These are phyloP conservation scores for Aspergillus chevalieri DNA, from an alignment of 2,329 filamentous ascomycete genomes.

Conservation along the genomic window DNA sequence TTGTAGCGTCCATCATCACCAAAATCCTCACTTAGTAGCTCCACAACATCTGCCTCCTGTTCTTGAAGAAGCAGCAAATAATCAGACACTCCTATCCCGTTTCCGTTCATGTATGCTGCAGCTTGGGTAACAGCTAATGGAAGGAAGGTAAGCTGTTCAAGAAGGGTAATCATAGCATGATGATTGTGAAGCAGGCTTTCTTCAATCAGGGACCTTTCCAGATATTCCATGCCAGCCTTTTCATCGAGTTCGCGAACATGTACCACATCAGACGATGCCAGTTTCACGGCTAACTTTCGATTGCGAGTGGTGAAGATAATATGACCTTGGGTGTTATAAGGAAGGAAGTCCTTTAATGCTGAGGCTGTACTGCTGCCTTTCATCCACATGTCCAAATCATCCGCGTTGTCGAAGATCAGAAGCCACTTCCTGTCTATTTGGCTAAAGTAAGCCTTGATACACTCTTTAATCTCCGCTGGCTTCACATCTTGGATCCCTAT, in stretches of 20 bases:
- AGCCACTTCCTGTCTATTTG: conserved; percentile 13
- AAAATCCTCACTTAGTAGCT: background rate
- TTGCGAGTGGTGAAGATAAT: conserved; percentile 17
- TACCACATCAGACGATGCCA: conserved; percentile 6
- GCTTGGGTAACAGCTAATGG: background rate
- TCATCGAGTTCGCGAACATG: conserved; percentile 4
- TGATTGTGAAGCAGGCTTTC: background rate
- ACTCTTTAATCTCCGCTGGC: conserved; percentile 3
- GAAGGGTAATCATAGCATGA: background rate
- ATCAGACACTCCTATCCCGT: background rate
- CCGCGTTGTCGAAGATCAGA: conserved; percentile 21
- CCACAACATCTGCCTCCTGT: background rate
- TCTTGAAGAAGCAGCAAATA: background rate
- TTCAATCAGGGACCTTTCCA: conserved; percentile 3
- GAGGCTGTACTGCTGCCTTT: background rate
- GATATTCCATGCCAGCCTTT: background rate
- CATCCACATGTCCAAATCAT: conserved; percentile 15
- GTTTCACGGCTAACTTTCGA: conserved; percentile 6
- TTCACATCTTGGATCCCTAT: conserved; percentile 7
- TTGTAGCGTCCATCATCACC: background rate
- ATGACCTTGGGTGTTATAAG: conserved; percentile 10
- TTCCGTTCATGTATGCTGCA: background rate
- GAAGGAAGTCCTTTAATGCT: conserved; percentile 9
- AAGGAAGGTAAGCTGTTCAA: background rate
- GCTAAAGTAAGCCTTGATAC: conserved; percentile 8